Conservation (phyloP, 2,329 filamentous ascomycete genomes). For the Cylindrodendrum hubeiense region DNA sequence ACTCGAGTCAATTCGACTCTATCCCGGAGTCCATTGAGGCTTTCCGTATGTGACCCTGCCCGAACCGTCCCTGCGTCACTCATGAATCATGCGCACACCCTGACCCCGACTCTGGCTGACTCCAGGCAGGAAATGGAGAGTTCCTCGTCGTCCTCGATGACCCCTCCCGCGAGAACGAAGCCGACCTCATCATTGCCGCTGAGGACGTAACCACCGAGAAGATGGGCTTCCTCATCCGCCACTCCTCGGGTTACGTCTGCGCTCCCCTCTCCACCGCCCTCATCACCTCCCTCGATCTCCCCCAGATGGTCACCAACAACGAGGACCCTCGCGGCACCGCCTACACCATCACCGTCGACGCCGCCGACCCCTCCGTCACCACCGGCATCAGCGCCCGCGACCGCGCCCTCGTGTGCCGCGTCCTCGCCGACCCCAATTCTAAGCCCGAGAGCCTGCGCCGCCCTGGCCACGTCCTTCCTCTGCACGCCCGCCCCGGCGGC, state of each 20-base stretch:
- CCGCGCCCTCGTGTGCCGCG: constrained; percentile 83
- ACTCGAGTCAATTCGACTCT: constrained; percentile 69
- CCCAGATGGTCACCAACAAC: constrained; percentile 83
- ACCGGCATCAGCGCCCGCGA: constrained; percentile 95
- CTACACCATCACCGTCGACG: constrained; percentile 92
- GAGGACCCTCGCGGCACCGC: constrained; percentile 92
- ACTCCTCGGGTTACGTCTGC: constrained; percentile 93
- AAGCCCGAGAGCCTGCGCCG: constrained; percentile 76
- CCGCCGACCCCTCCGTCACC: constrained; percentile 76
- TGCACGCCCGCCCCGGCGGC: constrained; percentile 83
- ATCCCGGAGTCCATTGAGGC: constrained; percentile 75
- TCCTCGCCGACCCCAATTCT: constrained; percentile 76
- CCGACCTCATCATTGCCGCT: constrained; percentile 96
- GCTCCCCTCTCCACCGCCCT: constrained; percentile 80
- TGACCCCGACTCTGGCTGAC: neutral
- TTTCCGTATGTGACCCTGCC: constrained; percentile 65
- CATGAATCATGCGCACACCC: neutral
- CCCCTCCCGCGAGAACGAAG: constrained; percentile 94
- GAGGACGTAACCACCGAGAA: constrained; percentile 86
- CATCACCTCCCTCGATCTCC: constrained; percentile 79
- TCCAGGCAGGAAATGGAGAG: constrained; percentile 75
- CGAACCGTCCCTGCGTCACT: neutral
- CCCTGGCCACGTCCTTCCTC: constrained; percentile 91
- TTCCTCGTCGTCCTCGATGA: constrained; percentile 98
- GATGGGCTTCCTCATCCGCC: constrained; percentile 95